Base-by-base conservation (phyloP, 2,329 filamentous ascomycete species). In the Verticillium nubilum region DNA sequence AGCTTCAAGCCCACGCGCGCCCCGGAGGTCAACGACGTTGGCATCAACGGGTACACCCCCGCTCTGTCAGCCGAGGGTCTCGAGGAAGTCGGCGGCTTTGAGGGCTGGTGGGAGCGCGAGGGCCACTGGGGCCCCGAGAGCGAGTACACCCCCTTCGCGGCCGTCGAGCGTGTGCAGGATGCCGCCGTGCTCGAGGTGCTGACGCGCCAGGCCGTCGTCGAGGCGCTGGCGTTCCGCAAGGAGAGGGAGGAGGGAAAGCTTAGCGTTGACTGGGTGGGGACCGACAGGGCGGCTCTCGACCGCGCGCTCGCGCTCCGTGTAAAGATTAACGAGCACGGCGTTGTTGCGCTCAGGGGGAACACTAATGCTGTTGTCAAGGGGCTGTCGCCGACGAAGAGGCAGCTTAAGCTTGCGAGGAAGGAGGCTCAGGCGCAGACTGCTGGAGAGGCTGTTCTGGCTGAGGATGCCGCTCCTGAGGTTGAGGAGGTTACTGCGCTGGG, bases 101-200 rank as follows among this genome's bases (percentile, higher is more conserved):
- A 71, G 33, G 71, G 70, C 27, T 86, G 82, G 83, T 86, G 83
- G 82, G 76, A 84, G 7, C 69, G 74, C 57, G 71, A 73, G n/a
- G 74, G 74, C n/a, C 76, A 84, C 66, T 86, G 83, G 81, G 74
- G 74, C 54, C 60, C 72, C 37, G 75, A 76, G 60, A 78, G 76
- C 65, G 66, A 74, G 55, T 79, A 81, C 62, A 67, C 66, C 17
- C 74, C 76, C 2, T 86, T 85, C 64, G 66, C 66, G 58, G 73
- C 70, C 56, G 71, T 71, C 35, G 66, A 70, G 1, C 78, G 74
- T 67, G 72, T 81, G 9, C 68, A 70, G 28, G 78, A 84, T 31
- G 68, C 73, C 27, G 70, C 69, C 1, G 65, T 81, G 12, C 68
- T 86, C 17, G 79, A 83, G 70, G 74, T 79, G 12, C 71, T 78